Base-by-base conservation (phyloP, 2,329 filamentous ascomycete genomes). In the Drechslera avenae region DNA sequence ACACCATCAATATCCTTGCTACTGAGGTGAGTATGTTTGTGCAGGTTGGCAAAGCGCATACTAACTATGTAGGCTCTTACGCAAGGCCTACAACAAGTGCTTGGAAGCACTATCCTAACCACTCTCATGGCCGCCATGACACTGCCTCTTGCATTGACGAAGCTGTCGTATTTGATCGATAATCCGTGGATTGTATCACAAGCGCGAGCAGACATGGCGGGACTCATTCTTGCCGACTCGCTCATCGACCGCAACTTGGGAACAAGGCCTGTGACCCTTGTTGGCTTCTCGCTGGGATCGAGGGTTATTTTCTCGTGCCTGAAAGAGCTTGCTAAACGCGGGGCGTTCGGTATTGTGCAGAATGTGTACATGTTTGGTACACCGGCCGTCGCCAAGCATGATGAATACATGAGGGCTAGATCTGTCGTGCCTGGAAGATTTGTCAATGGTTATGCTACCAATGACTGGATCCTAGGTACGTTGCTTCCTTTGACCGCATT, bases 131-230 rank as follows among this genome's bases (percentile, higher is more conserved):
- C 92, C 33, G 91, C 92, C 28, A 79, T 99, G 43, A 91, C 95
- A 71, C 78, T 97, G n/a, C 94, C 94, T 2, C 84, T 99, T 34
- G 87, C 97, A 21, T 78, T 99, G 36, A 92, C 93, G 0, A 99
- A 99, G 71, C 83, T 99, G 8, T 86, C 93, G 0, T 99, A 99
- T 68, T 82, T 99, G 16, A 97, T 99, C 60, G 94, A 99, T 74
- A 99, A 99, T 68, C 94, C 94, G 0, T 99, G 94, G 94, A 91
- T 89, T 19, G 92, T 97, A n/a, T 97, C 94, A 1, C 83, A 96
- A 41, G 91, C 94, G 65, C 86, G 94, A 63, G 94, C 94, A 23
- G 92, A 89, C 65, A 82, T 90, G 48, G 90, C 93, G 6, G 94
- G 94, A 3, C 82, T 96, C 39, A 96, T 99, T 70, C 81, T 99